A percentile compares a stretch with the other conserved stretches of the same genome.
phyloP scores from a whole-genome alignment of 1,139 yeast genomes.

The Geotrichum cucujoidarum region DNA sequence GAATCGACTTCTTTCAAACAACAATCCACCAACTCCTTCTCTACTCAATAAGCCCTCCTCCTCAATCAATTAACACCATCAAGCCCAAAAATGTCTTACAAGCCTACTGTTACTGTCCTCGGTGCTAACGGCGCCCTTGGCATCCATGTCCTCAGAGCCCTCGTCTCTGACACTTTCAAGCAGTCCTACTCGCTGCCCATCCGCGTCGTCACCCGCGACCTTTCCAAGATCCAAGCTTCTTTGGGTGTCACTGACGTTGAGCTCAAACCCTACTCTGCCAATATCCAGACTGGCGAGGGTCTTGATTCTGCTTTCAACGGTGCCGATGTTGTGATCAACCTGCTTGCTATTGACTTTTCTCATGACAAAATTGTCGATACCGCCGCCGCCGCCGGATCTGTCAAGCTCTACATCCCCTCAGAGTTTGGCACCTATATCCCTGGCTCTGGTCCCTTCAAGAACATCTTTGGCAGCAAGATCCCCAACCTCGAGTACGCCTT shows the following conservation, averaged over 20 bases:
- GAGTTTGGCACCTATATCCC: slow-evolving; percentile 52
- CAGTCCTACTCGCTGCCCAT: slow-evolving; percentile 47
- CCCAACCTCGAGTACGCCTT: slow-evolving; percentile 43
- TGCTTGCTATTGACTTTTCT: slow-evolving; percentile 38
- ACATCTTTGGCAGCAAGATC: slow-evolving; percentile 41
- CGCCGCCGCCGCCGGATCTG: slow-evolving; percentile 41
- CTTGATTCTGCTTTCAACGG: slow-evolving; percentile 42
- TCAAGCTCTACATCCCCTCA: slow-evolving; percentile 56
- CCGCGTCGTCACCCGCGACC: slow-evolving; percentile 47
- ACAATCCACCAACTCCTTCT: too few species aligned
- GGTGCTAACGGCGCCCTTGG: slow-evolving; percentile 55
- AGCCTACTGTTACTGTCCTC: slow-evolving; percentile 43
- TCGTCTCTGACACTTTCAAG: slow-evolving; percentile 43
- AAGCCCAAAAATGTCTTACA: slow-evolving; percentile 5
- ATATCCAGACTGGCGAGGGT: slow-evolving; percentile 30
- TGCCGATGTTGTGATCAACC: slow-evolving; percentile 49
- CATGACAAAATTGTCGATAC: slow-evolving; percentile 32
- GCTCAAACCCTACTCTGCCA: slow-evolving; percentile 22
- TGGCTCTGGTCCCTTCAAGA: slow-evolving; percentile 34
- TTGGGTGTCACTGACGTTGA: slow-evolving; percentile 34
- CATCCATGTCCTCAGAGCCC: slow-evolving; percentile 43
- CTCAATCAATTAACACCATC: too few species aligned
- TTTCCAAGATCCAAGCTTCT: slow-evolving; percentile 37
- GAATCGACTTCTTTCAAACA: too few species aligned
- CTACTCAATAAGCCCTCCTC: too few species aligned